These are phyloP conservation scores for Pterulicium gracile DNA, from an alignment of 1,284 basidiomycete species.

Conservation along the genomic window DNA sequence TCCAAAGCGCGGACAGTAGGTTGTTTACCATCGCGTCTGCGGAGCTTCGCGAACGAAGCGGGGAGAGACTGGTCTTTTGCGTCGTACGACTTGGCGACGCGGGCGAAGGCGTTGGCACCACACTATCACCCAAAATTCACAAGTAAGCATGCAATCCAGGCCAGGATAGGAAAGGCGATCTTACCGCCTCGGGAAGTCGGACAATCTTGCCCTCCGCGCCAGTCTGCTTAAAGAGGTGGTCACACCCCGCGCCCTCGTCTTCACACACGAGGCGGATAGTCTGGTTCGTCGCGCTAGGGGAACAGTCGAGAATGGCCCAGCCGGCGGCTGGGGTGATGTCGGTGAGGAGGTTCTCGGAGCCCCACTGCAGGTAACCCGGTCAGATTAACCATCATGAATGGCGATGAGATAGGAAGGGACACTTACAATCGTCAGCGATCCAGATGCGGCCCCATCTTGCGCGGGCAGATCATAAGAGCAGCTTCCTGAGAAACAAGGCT, in stretches of 20 bases:
- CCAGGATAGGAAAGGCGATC: neutral
- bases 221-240: slow-evolving; percentile 28
- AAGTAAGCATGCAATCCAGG: neutral
- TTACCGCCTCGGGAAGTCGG: slow-evolving; percentile 24
- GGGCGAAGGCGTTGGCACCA: slow-evolving; percentile 36
- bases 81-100: slow-evolving; percentile 31
- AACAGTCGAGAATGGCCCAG: slow-evolving; percentile 39
- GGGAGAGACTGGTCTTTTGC: slow-evolving; percentile 33
- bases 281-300: slow-evolving; percentile 26
- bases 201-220: slow-evolving; percentile 40
- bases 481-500: slow-evolving; percentile 14
- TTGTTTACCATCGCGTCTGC: slow-evolving; percentile 21
- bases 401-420: neutral
- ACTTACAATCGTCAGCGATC: slow-evolving; percentile 28
- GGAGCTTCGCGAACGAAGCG: slow-evolving; percentile 17
- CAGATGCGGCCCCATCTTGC: slow-evolving; percentile 18
- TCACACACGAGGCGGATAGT: slow-evolving; percentile 38
- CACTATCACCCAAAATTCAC: too few relatives aligned
- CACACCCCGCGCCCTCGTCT: slow-evolving; percentile 22
- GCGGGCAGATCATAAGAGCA: slow-evolving; percentile 14
- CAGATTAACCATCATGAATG: neutral
- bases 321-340: slow-evolving; percentile 43
- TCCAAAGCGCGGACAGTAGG: slow-evolving; percentile 29
- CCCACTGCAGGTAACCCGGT: slow-evolving; percentile 23
- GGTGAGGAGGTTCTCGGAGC: slow-evolving; percentile 30